Evolutionary conservation across 2,329 filamentous ascomycete species (phyloP), one percentile per base, ranked within the genome.

Genomic region (Fusarium illudens): DNA sequence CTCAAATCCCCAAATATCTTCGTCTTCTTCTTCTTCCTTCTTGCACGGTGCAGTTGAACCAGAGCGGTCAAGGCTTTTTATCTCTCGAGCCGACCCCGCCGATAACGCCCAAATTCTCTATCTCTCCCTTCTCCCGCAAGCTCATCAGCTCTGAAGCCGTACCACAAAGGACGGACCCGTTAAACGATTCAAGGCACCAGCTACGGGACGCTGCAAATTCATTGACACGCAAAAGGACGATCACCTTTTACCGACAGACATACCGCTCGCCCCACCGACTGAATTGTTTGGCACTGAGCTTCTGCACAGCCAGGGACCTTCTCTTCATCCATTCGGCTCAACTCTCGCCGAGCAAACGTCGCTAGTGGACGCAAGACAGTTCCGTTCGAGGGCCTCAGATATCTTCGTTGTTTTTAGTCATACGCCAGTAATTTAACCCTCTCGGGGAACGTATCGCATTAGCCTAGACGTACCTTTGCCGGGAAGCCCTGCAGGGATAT

Each of bases 81-180:
- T 58, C 48, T 54, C 48, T 32, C 15, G 33, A 32, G 30, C 39
- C 49, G 29, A 57, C 67, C 64, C 67, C 60, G 60, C 67, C 60
- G 56, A 53, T 46, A 65, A 57, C 46, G 48, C 57, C 60, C 56
- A 60, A 53, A 44, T 70, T 68, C 60, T 61, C 36, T 50, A 27
- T 53, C 46, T 51, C 36, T 34, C 17, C 27, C 32, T 53, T 19
- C 27, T 15, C 4, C 20, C 30, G 19, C 49, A 50, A 42, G 51
- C 27, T 37, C 42, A 37, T 58, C 56, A 42, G 32, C 55, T 34
- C 60, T 56, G 33, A 64, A 54, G 54, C 39, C 42, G 55, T 50
- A 56, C 52, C 52, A 51, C 44, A 46, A 42, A 46, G 25, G 39
- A n/a, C 51, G 39, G 29, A 55, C 25, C 29, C 48, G 29, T 51